These are phyloP conservation scores for Ophiosphaerella herpotricha DNA, from an alignment of 2,329 filamentous ascomycete genomes.

Conservation along the genomic window DNA sequence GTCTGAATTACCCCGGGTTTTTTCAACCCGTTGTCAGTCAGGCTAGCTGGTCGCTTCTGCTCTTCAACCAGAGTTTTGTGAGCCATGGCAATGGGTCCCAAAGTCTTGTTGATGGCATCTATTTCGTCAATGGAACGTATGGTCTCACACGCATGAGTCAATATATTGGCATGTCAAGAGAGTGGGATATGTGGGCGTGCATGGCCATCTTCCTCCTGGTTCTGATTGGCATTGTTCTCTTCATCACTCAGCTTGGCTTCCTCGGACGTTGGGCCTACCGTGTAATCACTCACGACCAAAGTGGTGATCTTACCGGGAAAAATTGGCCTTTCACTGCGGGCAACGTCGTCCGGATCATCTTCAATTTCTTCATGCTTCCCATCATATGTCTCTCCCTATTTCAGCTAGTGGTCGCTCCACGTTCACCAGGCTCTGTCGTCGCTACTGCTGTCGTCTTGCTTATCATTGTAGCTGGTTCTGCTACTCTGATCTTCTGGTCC, in stretches of 20 bases:
- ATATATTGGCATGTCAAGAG: slow-evolving; percentile 76
- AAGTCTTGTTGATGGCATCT: slow-evolving; percentile 82
- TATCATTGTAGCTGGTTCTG: slow-evolving; percentile 71
- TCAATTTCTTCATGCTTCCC: slow-evolving; percentile 90
- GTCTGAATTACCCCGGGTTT: slow-evolving; percentile 87
- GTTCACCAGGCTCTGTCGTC: slow-evolving; percentile 72
- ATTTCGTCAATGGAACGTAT: slow-evolving; percentile 75
- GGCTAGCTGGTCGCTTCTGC: slow-evolving; percentile 82
- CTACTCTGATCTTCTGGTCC: slow-evolving; percentile 77
- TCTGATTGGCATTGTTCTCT: slow-evolving; percentile 69
- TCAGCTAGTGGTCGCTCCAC: slow-evolving; percentile 76
- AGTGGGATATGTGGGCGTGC: slow-evolving; percentile 86
- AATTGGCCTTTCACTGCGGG: slow-evolving; percentile 78
- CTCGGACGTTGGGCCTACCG: slow-evolving; percentile 76
- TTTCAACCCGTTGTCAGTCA: slow-evolving; percentile 91
- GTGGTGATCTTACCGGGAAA: slow-evolving; percentile 88
- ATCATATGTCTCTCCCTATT: slow-evolving; percentile 87
- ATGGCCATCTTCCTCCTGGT: slow-evolving; percentile 90
- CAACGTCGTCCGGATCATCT: slow-evolving; percentile 74
- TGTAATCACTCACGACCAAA: slow-evolving; percentile 69
- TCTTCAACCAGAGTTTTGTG: slow-evolving; percentile 93
- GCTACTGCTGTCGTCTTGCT: slow-evolving; percentile 77
- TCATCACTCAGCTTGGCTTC: slow-evolving; percentile 78
- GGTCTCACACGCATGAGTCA: slow-evolving; percentile 81
- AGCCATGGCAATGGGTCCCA: slow-evolving; percentile 67